A percentile compares a stretch with the other conserved stretches of the same genome.
Conservation (phyloP, 192 early-diverging fungal genomes). For the Coemansia sp. region DNA sequence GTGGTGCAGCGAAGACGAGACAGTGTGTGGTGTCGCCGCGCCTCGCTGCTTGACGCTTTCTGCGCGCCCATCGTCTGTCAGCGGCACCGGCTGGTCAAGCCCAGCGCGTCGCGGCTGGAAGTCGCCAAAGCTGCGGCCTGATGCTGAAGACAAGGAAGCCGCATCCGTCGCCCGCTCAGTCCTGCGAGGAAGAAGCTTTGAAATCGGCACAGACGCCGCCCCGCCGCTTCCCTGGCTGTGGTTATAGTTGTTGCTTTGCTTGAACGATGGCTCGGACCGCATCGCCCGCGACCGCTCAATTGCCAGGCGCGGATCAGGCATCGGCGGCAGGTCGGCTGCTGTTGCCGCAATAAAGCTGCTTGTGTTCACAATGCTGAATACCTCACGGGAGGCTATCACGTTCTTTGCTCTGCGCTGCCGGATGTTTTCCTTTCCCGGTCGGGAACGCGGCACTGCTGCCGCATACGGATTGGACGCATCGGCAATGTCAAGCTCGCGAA, state of each 20-base stretch:
- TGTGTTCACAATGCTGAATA: conserved; percentile 34
- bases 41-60: conserved; percentile 43
- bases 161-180: not conserved
- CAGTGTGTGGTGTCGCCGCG: conserved; percentile 19
- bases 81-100: conserved; percentile 26
- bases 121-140: not conserved
- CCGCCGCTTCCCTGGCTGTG: conserved; percentile 4
- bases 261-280: conserved; percentile 46
- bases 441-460: conserved; percentile 26
- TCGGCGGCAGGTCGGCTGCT: conserved; percentile 5
- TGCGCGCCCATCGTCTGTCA: conserved; percentile 11
- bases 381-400: conserved; percentile 46
- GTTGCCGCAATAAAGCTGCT: conserved; percentile 34
- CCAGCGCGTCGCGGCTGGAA: conserved; percentile 22
- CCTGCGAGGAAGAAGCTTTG: conserved; percentile 17
- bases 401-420: conserved; percentile 49
- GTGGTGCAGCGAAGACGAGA: conserved; percentile 23
- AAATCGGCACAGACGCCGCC: conserved; percentile 21
- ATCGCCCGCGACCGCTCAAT: conserved; percentile 24
- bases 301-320: conserved; percentile 5
- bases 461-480: conserved; percentile 23
- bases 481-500: conserved; percentile 30
- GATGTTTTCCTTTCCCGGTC: conserved; percentile 47
- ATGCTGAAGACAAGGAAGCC: not conserved
- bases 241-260: not conserved